Conservation (phyloP, 129 eudicot genomes). For the Scalesia atractyloides region DNA sequence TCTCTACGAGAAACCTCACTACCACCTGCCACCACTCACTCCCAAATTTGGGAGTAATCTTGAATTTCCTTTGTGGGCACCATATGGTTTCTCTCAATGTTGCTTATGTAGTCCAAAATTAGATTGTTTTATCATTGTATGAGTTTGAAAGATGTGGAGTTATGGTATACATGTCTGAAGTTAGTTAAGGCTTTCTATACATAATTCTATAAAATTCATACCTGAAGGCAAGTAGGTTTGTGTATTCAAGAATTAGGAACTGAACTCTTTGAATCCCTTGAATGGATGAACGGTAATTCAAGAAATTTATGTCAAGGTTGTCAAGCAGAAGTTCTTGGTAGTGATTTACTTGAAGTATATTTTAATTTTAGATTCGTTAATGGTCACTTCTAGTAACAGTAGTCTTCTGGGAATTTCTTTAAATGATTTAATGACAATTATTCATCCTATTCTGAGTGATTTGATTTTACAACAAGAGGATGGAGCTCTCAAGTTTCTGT, state of each 20-base stretch:
- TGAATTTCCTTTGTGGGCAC: too few relatives aligned
- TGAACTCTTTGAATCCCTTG: constrained; percentile 67
- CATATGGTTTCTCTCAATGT: too few relatives aligned
- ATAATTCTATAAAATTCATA: constrained; percentile 65
- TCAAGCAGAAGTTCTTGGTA: constrained; percentile 65
- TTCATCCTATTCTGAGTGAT: constrained; percentile 57
- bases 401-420: constrained; percentile 60
- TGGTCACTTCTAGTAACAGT: constrained; percentile 77
- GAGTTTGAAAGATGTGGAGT: too few relatives aligned
- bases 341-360: constrained; percentile 64
- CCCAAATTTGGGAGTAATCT: too few relatives aligned
- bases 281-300: constrained; percentile 54
- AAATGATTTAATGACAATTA: constrained; percentile 47
- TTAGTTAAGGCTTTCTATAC: constrained; percentile 66
- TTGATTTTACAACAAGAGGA: constrained; percentile 37
- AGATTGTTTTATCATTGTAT: too few relatives aligned
- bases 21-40: too few relatives aligned
- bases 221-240: constrained; percentile 85
- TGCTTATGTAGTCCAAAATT: too few relatives aligned
- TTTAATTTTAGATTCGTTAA: constrained; percentile 68
- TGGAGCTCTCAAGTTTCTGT: constrained; percentile 40
- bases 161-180: too few relatives aligned
- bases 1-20: too few relatives aligned
- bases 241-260: constrained; percentile 48
- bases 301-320: constrained; percentile 32